Conservation (phyloP, 2,329 filamentous ascomycete genomes). For the Ceratocystiopsis sp. region DNA sequence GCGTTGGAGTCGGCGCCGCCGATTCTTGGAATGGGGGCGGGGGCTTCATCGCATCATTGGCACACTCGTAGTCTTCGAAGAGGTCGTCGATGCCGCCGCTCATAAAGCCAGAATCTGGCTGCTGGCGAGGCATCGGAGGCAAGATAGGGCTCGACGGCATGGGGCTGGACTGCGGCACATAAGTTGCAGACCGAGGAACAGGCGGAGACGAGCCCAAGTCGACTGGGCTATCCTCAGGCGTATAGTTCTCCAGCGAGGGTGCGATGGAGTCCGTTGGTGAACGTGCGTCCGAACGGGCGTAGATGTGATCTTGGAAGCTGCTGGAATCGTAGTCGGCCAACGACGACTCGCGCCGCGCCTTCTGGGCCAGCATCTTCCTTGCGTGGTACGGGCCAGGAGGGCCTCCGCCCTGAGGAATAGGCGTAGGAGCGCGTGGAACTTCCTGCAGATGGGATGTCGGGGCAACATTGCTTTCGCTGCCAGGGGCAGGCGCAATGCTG, state of each 20-base stretch:
- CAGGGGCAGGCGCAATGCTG: background rate
- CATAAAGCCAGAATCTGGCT: constrained; percentile 69
- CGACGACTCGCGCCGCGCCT: constrained; percentile 46
- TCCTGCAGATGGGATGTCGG: constrained; percentile 45
- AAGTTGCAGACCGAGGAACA: constrained; percentile 44
- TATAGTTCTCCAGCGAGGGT: constrained; percentile 32
- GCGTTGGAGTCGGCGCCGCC: constrained; percentile 1
- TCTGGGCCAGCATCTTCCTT: constrained; percentile 23
- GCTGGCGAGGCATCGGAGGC: constrained; percentile 41
- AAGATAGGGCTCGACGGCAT: constrained; percentile 67
- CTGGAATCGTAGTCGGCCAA: constrained; percentile 17
- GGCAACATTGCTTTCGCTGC: constrained; percentile 7
- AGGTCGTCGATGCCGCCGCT: constrained; percentile 58
- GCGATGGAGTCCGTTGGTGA: constrained; percentile 35
- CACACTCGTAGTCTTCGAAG: constrained; percentile 41
- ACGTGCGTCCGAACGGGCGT: constrained; percentile 28
- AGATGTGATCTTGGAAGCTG: constrained; percentile 12
- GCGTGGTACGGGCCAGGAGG: constrained; percentile 13
- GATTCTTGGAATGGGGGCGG: constrained; percentile 2
- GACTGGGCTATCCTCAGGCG: constrained; percentile 50
- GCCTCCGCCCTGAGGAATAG: constrained; percentile 38
- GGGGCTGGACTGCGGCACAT: constrained; percentile 36
- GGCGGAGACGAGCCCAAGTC: constrained; percentile 87
- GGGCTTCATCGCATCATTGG: constrained; percentile 2
- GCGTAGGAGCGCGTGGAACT: constrained; percentile 60